Evolutionary conservation across 2,329 filamentous ascomycete genomes (phyloP), one percentile per base, ranked within the genome.

Genomic region (Hypoxylon sp.): DNA sequence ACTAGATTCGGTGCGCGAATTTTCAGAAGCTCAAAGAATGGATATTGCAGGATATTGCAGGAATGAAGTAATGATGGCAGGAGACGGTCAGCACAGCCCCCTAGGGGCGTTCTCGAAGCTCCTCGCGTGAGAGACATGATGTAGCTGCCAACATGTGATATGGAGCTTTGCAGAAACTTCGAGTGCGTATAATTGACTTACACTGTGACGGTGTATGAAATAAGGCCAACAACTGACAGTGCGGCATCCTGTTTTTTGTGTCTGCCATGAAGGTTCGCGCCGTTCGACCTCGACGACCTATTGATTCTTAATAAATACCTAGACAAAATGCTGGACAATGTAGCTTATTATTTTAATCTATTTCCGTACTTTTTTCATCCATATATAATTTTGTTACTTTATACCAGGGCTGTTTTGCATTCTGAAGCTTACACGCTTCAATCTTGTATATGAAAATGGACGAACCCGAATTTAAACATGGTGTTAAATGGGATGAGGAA

Each of bases 401-500:
- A 25, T 17, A 38, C 50, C 17, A 45, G 32, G 2, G 19, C 38
- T 19, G n/a, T 38, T 19, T 43, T 25, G 11, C 19, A 25, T 51
- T 23, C 30, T n/a, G 36, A 5, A 21, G 57, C 49, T 62, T 56
- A 50, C 23, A 53, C 46, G 14, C 30, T 32, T 59, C 17, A 41
- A 45, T 36, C 10, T 25, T 38, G 57, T 23, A 41, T 13, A n/a
- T 41, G 36, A 17, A 30, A 59, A 77, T 76, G 75, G 74, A 78
- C 53, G 74, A 75, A 6, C 60, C 61, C 9, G 70, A 75, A 30
- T 34, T 70, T 23, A 78, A 78, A 57, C 65, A 9, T 32, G 63
- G 57, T 9, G 69, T 82, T 43, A 80, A 76, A 63, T 81, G 80
- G 80, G 68, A 76, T 13, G 80, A 81, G 41, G 79, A 79, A 58